A percentile compares a stretch with the other conserved stretches of the same genome.
Conservation (phyloP, 2,329 filamentous ascomycete species). For the Tolypocladium paradoxum region DNA sequence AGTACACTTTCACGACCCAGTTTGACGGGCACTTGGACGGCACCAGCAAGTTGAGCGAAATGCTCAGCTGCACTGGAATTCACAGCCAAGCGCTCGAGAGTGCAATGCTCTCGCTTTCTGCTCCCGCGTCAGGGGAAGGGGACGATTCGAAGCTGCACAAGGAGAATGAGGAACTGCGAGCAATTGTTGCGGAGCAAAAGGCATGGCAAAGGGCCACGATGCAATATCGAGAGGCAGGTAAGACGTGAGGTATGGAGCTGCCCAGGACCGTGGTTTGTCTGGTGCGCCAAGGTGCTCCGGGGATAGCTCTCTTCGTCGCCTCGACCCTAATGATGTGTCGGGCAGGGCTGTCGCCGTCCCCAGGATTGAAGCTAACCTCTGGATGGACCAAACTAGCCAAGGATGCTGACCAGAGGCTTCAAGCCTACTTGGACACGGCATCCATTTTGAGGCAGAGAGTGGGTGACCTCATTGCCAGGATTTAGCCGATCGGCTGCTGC, state of each 20-base stretch:
- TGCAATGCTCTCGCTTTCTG: constrained; percentile 34
- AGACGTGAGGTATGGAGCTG: neutral
- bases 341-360: neutral
- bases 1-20: constrained; percentile 57
- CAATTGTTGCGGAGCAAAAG: constrained; percentile 32
- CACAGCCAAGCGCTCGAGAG: constrained; percentile 34
- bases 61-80: constrained; percentile 37
- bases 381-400: neutral
- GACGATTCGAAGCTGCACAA: constrained; percentile 14
- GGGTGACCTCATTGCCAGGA: neutral
- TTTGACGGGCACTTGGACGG: constrained; percentile 34
- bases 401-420: neutral
- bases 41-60: constrained; percentile 31
- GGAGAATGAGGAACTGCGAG: constrained; percentile 33
- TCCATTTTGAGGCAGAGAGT: neutral
- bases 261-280: neutral
- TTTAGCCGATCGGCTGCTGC: too few species aligned
- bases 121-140: constrained; percentile 11
- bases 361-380: neutral
- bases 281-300: neutral
- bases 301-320: neutral
- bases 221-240: constrained; percentile 1
- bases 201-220: constrained; percentile 12
- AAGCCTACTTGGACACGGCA: neutral
- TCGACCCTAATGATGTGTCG: neutral